Conservation (phyloP, 2,329 filamentous ascomycete genomes). For the Ploettnerulaceae sp. region DNA sequence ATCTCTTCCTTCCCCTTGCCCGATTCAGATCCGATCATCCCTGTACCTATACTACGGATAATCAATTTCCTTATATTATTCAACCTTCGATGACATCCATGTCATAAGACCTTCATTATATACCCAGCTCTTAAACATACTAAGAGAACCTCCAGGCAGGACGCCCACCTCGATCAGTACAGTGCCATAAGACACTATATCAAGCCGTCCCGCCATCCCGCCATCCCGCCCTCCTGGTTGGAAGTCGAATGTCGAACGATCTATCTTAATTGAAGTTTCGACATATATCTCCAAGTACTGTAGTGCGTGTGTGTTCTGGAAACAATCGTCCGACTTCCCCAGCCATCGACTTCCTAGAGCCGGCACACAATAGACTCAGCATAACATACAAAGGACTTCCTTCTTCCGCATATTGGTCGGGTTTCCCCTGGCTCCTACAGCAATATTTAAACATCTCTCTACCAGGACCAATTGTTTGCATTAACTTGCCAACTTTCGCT, state of each 20-base stretch:
- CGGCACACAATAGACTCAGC: conserved; percentile 12
- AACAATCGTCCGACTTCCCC: conserved; percentile 8
- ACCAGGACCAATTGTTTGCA: conserved; percentile 11
- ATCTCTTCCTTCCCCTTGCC: conserved; percentile 2
- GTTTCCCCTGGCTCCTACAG: conserved; percentile 15
- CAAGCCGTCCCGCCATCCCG: conserved; percentile 5
- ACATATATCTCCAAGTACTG: conserved; percentile 7
- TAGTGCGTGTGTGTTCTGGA: conserved; percentile 2
- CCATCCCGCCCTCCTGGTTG: neutral
- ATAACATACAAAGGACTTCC: conserved; percentile 10
- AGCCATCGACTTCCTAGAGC: conserved; percentile 13
- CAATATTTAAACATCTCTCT: conserved; percentile 19
- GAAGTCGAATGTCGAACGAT: conserved; percentile 3
- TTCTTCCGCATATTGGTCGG: conserved; percentile 17
- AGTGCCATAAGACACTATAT: conserved; percentile 5
- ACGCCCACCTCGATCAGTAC: conserved; percentile 5
- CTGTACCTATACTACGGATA: conserved; percentile 13
- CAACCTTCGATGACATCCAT: conserved; percentile 10
- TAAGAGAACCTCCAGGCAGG: conserved; percentile 11
- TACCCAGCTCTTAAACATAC: conserved; percentile 9
- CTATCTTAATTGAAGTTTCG: neutral
- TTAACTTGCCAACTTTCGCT: conserved; percentile 16
- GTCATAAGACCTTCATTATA: conserved; percentile 11
- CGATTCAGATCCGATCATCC: conserved; percentile 10
- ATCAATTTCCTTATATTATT: conserved; percentile 9